phyloP scores from a whole-genome alignment of 768 basidiomycete genomes.

The Suillus americanus region DNA sequence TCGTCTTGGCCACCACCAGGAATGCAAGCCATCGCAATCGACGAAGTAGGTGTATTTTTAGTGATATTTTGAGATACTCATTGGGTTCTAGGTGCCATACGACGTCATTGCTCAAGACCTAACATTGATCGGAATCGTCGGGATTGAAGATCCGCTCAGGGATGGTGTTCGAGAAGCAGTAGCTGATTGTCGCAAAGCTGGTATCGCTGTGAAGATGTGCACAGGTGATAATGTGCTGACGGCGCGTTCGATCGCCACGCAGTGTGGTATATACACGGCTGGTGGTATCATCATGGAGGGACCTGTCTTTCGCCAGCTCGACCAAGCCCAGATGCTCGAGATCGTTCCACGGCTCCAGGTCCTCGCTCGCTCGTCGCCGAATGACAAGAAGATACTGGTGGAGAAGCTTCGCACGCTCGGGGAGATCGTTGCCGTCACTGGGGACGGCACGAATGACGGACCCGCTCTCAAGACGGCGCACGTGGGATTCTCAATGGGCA shows the following conservation, averaged over 20 bases:
- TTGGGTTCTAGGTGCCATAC: slow-evolving; percentile 55
- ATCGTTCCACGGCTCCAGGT: slow-evolving; percentile 93
- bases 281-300: slow-evolving; percentile 99
- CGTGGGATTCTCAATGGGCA: slow-evolving; percentile 97
- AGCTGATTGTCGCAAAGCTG: slow-evolving; percentile 80
- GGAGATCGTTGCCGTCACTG: slow-evolving; percentile 93
- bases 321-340: slow-evolving; percentile 66
- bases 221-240: slow-evolving; percentile 97
- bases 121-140: slow-evolving; percentile 86
- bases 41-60: slow-evolving; percentile 48
- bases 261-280: slow-evolving; percentile 92
- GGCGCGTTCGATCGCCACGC: slow-evolving; percentile 92
- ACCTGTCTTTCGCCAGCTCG: slow-evolving; percentile 84
- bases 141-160: slow-evolving; percentile 96
- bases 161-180: slow-evolving; percentile 89
- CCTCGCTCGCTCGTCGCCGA: slow-evolving; percentile 94
- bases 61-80: slow-evolving; percentile 10
- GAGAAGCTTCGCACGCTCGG: slow-evolving; percentile 83
- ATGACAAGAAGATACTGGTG: slow-evolving; percentile 94
- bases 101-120: slow-evolving; percentile 68
- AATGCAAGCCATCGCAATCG: slow-evolving; percentile 36
- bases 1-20: slow-evolving; percentile 77
- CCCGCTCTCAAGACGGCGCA: slow-evolving; percentile 94
- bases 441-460: slow-evolving; percentile 98
- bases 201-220: slow-evolving; percentile 96